Evolutionary conservation across 805 yeast genomes (phyloP).

Genomic region (Pichia scutulata): DNA sequence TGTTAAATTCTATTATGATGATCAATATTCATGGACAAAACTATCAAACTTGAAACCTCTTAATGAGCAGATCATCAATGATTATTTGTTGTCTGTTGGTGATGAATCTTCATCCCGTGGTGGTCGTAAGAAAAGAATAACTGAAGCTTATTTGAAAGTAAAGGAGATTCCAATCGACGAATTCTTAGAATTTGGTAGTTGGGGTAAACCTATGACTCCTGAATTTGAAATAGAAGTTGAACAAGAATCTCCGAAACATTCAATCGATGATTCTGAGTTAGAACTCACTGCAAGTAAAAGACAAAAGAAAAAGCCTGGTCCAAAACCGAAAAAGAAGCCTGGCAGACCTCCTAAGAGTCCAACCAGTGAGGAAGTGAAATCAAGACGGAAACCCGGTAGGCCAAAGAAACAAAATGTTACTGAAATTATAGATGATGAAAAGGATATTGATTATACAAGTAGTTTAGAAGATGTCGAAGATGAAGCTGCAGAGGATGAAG

Average conservation of each 20-base stretch:
- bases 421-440: constrained; percentile 10
- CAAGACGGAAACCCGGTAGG: constrained; percentile 3
- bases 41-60: constrained; percentile 43
- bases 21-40: constrained; percentile 63
- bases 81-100: constrained; percentile 21
- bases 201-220: constrained; percentile 31
- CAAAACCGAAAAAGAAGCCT: constrained; percentile 5
- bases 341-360: constrained; percentile 5
- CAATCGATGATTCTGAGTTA: constrained; percentile 3
- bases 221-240: constrained; percentile 10
- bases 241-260: not conserved
- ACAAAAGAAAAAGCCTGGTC: constrained; percentile 17
- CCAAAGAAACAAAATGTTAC: not conserved
- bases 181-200: constrained; percentile 34
- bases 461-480: constrained; percentile 3
- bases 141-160: constrained; percentile 26
- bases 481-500: constrained; percentile 8
- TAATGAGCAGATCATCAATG: constrained; percentile 33
- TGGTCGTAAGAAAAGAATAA: constrained; percentile 19
- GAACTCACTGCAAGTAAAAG: constrained; percentile 6
- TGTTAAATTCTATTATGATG: constrained; percentile 66
- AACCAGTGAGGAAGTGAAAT: constrained; percentile 3
- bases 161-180: constrained; percentile 43
- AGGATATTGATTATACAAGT: constrained; percentile 2
- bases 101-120: constrained; percentile 22